A percentile compares a stretch with the other conserved stretches of the same genome.
Evolutionary conservation across 139 green algal species (phyloP).

Genomic region (Chlorella sp.): DNA sequence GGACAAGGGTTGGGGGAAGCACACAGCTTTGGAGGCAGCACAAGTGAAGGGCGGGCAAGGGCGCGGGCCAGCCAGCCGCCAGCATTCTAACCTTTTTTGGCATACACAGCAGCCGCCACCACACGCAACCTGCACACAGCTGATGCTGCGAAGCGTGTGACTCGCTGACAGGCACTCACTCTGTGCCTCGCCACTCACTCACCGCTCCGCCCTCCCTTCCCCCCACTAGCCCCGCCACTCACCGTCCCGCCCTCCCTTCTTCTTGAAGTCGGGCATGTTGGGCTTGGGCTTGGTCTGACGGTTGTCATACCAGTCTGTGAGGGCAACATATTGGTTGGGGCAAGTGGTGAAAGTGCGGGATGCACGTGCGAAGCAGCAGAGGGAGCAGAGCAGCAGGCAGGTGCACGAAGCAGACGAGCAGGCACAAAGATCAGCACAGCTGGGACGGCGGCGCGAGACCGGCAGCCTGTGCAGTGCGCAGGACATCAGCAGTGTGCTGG

Average conservation of each 20-base stretch:
- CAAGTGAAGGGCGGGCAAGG: too few relatives aligned
- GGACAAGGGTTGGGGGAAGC: not conserved
- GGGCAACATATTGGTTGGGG: not conserved
- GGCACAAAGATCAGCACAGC: not conserved
- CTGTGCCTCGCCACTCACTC: not conserved
- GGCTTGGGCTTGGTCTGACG: conserved; percentile 55
- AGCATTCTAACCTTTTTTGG: not conserved
- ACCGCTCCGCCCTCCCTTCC: not conserved
- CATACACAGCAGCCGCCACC: too few relatives aligned
- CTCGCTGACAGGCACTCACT: not conserved
- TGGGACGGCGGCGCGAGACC: not conserved
- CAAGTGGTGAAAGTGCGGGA: not conserved
- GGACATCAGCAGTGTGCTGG: not conserved
- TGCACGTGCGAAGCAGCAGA: not conserved
- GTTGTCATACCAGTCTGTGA: conserved; percentile 60
- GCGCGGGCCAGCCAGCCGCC: too few relatives aligned
- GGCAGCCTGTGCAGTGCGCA: not conserved
- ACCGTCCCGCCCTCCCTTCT: conserved; percentile 33
- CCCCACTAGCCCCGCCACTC: not conserved
- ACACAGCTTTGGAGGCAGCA: too few relatives aligned
- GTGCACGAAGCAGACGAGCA: not conserved
- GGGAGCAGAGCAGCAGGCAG: too few relatives aligned
- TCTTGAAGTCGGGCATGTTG: conserved; percentile 60
- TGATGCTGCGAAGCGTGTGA: too few relatives aligned
- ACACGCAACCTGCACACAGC: not conserved